Conservation (phyloP, 768 basidiomycete species). For the Termitomyces bulborhizus region DNA sequence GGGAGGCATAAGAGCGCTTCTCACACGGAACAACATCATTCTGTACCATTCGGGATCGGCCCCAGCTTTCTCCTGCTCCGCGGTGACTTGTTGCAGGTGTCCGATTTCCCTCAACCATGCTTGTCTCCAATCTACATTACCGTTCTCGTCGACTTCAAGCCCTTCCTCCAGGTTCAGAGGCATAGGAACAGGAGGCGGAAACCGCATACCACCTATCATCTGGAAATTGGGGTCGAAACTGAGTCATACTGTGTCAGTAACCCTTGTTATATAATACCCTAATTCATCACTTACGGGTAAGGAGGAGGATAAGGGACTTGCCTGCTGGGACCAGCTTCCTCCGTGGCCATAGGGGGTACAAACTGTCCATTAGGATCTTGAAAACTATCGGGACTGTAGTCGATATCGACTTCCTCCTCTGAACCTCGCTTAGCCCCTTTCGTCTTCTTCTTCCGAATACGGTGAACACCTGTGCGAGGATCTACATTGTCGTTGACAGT, state of each 20-base stretch:
- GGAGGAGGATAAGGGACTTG: slow-evolving; percentile 55
- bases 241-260: slow-evolving; percentile 13
- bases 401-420: slow-evolving; percentile 59
- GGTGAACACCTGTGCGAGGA: slow-evolving; percentile 83
- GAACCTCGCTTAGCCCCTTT: slow-evolving; percentile 50
- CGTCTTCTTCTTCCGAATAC: slow-evolving; percentile 81
- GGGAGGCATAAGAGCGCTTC: slow-evolving; percentile 61
- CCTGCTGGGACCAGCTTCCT: slow-evolving; percentile 57
- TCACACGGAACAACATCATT: slow-evolving; percentile 79
- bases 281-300: slow-evolving; percentile 41
- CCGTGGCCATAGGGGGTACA: slow-evolving; percentile 50
- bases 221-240: slow-evolving; percentile 74
- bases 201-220: slow-evolving; percentile 65
- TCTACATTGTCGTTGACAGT: slow-evolving; percentile 88
- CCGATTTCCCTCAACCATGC: slow-evolving; percentile 79
- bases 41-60: slow-evolving; percentile 81
- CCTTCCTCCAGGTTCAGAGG: slow-evolving; percentile 60
- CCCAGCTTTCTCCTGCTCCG: slow-evolving; percentile 76
- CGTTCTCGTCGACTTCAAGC: slow-evolving; percentile 70
- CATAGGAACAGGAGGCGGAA: slow-evolving; percentile 48
- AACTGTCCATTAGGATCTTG: slow-evolving; percentile 53
- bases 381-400: slow-evolving; percentile 56
- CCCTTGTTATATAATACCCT: not conserved
- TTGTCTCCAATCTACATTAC: slow-evolving; percentile 73
- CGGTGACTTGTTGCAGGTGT: slow-evolving; percentile 68